Percentiles rank a stretch among this genome's conserved stretches.
phyloP scores from a whole-genome alignment of 257 asterid species.

The Lantana camara region DNA sequence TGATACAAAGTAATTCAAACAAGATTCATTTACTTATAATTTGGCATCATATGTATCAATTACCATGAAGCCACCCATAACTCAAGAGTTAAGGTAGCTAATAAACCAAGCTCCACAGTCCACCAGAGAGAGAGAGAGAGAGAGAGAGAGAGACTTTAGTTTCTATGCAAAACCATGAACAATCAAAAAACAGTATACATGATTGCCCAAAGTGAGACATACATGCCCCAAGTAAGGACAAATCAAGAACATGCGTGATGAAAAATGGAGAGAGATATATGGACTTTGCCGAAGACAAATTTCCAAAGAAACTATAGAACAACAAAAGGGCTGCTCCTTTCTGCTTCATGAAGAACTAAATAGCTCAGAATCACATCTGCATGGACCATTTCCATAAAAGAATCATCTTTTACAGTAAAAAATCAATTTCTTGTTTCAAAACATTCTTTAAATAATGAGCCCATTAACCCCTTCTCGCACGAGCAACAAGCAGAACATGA shows the following conservation, averaged over 20 bases:
- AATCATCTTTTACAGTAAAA: slow-evolving; percentile 6
- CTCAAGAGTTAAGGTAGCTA: too few relatives aligned
- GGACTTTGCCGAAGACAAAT: not conserved
- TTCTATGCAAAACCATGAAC: not conserved
- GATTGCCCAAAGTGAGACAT: not conserved
- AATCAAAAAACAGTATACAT: not conserved
- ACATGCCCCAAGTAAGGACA: not conserved
- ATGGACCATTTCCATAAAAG: slow-evolving; percentile 21
- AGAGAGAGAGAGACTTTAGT: too few relatives aligned
- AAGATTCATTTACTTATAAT: not conserved
- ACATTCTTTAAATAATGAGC: slow-evolving; percentile 9
- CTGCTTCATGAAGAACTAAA: not conserved
- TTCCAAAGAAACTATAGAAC: not conserved
- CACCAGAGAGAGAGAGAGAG: too few relatives aligned
- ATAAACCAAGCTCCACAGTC: too few relatives aligned
- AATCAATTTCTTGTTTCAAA: not conserved
- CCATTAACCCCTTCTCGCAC: not conserved
- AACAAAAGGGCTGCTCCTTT: not conserved
- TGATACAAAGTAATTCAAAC: not conserved
- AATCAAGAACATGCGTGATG: slow-evolving; percentile 17
- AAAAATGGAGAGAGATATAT: not conserved
- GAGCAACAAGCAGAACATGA: not conserved
- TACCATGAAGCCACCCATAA: too few relatives aligned
- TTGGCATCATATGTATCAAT: too few relatives aligned
- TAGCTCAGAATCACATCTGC: slow-evolving; percentile 8